phyloP scores from a whole-genome alignment of 176 grass and related monocot genomes.

The Oryza meyeriana region DNA sequence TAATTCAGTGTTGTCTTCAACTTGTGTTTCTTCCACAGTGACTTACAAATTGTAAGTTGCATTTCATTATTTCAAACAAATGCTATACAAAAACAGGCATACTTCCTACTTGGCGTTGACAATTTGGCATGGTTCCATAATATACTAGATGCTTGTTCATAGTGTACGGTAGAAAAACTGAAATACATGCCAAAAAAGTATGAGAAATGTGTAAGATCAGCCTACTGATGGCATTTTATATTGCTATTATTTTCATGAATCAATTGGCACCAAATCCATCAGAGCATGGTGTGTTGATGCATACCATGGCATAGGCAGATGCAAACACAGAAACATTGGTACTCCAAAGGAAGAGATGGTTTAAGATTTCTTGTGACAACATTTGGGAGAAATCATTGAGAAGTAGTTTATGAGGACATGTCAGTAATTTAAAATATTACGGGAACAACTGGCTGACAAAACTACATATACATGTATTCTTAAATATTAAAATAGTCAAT shows the following conservation, averaged over 20 bases:
- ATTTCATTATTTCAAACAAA: slow-evolving; percentile 3
- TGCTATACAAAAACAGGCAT: background rate
- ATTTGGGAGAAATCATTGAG: background rate
- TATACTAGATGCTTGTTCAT: slow-evolving; percentile 5
- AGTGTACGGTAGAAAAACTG: background rate
- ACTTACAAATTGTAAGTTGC: background rate
- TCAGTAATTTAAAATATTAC: background rate
- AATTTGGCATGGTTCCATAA: background rate
- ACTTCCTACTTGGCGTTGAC: background rate
- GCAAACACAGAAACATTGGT: background rate
- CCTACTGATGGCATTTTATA: background rate
- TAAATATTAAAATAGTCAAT: slow-evolving; percentile 8
- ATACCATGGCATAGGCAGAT: slow-evolving; percentile 13
- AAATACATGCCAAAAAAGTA: background rate
- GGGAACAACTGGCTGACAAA: background rate
- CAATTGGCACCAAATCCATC: background rate
- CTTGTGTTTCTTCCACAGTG: background rate
- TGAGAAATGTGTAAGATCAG: background rate
- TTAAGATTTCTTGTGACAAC: slow-evolving; percentile 1
- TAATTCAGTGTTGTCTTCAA: background rate
- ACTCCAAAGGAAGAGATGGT: background rate
- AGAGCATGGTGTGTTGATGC: background rate
- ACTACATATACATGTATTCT: background rate
- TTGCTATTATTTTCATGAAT: background rate
- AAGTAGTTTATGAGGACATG: background rate